Conservation (phyloP, 139 green algal species). For the Tetraselmis chui region DNA sequence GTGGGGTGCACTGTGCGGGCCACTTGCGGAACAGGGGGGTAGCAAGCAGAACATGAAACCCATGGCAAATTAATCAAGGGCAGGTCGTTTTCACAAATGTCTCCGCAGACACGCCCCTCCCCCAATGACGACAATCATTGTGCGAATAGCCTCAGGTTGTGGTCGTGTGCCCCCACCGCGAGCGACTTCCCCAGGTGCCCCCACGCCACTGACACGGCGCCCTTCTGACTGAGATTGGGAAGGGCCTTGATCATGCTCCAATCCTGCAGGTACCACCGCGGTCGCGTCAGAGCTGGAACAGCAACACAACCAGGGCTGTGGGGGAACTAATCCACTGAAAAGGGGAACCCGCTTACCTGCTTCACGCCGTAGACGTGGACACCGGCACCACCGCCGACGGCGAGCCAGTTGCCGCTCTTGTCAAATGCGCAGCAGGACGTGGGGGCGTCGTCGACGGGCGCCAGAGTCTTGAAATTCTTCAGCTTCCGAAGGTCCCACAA, state of each 20-base stretch:
- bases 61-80: too few relatives aligned
- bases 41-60: too few relatives aligned
- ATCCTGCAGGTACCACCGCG: slow-evolving; percentile 10
- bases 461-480: slow-evolving; percentile 46
- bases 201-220: neutral
- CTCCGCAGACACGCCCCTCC: too few relatives aligned
- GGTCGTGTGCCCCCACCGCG: neutral
- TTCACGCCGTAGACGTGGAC: slow-evolving; percentile 5
- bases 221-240: neutral
- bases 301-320: slow-evolving; percentile 13
- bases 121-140: too few relatives aligned
- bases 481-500: slow-evolving; percentile 98
- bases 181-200: neutral
- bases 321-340: neutral
- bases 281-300: neutral
- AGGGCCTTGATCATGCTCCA: neutral
- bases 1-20: too few relatives aligned
- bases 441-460: neutral
- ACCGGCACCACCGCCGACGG: neutral
- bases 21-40: too few relatives aligned
- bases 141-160: neutral
- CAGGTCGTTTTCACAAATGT: too few relatives aligned
- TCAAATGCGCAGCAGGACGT: slow-evolving; percentile 9
- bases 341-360: neutral
- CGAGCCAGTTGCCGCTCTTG: slow-evolving; percentile 15